Base-by-base conservation (phyloP, 108 stramenopile genomes). In the Cyclotella choctawhatcheeana region DNA sequence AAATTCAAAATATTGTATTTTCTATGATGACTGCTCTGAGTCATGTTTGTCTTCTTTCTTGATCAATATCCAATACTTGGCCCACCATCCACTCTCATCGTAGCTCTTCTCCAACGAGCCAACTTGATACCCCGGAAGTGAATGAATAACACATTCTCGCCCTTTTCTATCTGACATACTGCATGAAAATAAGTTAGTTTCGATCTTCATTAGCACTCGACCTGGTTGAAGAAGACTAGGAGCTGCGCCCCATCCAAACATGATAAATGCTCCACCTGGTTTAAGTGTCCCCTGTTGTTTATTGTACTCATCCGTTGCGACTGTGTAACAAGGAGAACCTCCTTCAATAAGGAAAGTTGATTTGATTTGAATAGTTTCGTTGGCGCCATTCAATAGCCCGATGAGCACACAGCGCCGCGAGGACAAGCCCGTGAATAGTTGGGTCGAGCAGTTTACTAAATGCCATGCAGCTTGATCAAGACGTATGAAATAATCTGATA, bases 51-150 rank as follows among this genome's bases (percentile, higher is more conserved):
- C 12, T 16, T 71, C 59, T 43, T 62, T 61, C 48, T 51, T 40
- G 40, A 89, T 64, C 34, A 93, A 74, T 25, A 93, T 64, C 92
- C 92, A 93, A 65, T 86, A 93, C 73, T 93, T 93, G 5, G 92
- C 89, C 92, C 92, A 93, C 92, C 92, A 93, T 18, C 80, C 85
- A 73, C 66, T 66, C 40, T 87, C 86, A 61, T 90, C 91, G 52
- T 79, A 86, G 63, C 88, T 89, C 63, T 90, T 93, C 59, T 93
- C 92, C 50, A 93, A 72, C 52, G 91, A 74, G 6, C 82, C 88
- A 50, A 86, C 82, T 66, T 83, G 71, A 31, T 85, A 84, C 7
- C 89, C 88, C 27, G 86, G 62, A 53, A 82, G 67, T 16, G 79
- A 82, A 67, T 87, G 77, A 0, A 83, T 82, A 40, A 67, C 80